These are phyloP conservation scores for Fusarium bulbicola DNA, from an alignment of 2,329 filamentous ascomycete genomes.

Conservation along the genomic window DNA sequence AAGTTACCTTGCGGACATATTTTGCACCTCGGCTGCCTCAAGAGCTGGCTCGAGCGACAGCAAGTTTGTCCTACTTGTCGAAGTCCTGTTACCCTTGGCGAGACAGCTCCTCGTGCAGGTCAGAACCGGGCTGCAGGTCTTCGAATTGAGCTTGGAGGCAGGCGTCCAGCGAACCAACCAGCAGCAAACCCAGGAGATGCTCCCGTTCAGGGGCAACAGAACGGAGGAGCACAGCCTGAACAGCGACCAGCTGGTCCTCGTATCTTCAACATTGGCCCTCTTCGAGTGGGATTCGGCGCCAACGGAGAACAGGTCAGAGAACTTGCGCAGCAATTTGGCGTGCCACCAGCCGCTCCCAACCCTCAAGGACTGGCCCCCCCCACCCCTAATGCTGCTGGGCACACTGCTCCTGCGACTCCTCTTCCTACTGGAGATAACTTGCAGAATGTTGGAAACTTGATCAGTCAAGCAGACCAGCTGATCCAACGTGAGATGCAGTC, in stretches of 20 bases:
- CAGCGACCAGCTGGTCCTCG: slow-evolving; percentile 56
- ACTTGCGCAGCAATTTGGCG: slow-evolving; percentile 70
- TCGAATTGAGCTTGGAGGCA: slow-evolving; percentile 45
- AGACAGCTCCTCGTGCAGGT: slow-evolving; percentile 37
- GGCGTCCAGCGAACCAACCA: slow-evolving; percentile 30
- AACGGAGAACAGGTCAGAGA: slow-evolving; percentile 72
- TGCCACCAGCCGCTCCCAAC: slow-evolving; percentile 46
- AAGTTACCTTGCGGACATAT: slow-evolving; percentile 97
- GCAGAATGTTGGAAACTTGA: slow-evolving; percentile 64
- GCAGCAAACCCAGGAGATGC: slow-evolving; percentile 36
- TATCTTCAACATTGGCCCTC: slow-evolving; percentile 77
- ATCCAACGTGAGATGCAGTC: slow-evolving; percentile 72
- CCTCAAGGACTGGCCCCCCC: slow-evolving; percentile 37
- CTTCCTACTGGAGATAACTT: slow-evolving; percentile 44
- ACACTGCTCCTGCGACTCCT: slow-evolving; percentile 28
- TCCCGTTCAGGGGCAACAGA: slow-evolving; percentile 35
- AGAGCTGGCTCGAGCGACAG: slow-evolving; percentile 96
- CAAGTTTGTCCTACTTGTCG: slow-evolving; percentile 97
- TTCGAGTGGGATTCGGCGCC: slow-evolving; percentile 81
- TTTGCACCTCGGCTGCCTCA: slow-evolving; percentile 90
- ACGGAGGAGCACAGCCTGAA: slow-evolving; percentile 36
- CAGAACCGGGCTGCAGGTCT: slow-evolving; percentile 44
- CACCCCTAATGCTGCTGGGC: slow-evolving; percentile 25
- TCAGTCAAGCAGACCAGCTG: slow-evolving; percentile 73
- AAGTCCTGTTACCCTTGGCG: slow-evolving; percentile 69